These are phyloP conservation scores for Coccomyxa subellipsoidea DNA, from an alignment of 163 green algal species.

Conservation along the genomic window DNA sequence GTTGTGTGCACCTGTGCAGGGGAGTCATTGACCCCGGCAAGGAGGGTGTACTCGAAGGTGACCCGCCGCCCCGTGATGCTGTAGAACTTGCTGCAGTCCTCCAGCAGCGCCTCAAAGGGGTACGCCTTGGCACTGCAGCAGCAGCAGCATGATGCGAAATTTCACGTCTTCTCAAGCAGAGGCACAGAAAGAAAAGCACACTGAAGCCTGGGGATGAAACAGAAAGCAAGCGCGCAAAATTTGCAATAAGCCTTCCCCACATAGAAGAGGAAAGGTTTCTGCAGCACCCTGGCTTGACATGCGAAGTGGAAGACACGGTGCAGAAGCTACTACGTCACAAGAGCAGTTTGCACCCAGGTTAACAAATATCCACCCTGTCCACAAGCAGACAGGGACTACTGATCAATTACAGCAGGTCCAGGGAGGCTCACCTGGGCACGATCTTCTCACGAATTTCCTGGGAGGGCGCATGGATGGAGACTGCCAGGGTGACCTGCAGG, in stretches of 20 bases:
- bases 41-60: constrained; percentile 93
- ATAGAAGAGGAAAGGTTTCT: too few species aligned
- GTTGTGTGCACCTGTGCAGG: constrained; percentile 35
- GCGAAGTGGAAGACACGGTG: too few species aligned
- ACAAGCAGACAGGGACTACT: background rate
- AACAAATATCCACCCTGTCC: too few species aligned
- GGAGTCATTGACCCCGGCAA: constrained; percentile 78
- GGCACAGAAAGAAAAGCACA: background rate
- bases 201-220: too few species aligned
- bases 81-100: constrained; percentile 82
- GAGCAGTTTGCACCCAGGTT: too few species aligned
- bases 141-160: background rate
- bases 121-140: constrained; percentile 31
- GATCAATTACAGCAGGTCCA: background rate
- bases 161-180: background rate
- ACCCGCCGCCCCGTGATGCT: constrained; percentile 74
- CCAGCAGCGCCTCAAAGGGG: constrained; percentile 78
- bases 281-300: too few species aligned
- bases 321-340: too few species aligned
- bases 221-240: too few species aligned
- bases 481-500: constrained; percentile 86
- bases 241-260: too few species aligned
- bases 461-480: constrained; percentile 92
- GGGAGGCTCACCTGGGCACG: constrained; percentile 48
- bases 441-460: constrained; percentile 72